Percentiles rank a stretch among this genome's conserved stretches.
These are phyloP conservation scores for Ceratocystis albifundus DNA, from an alignment of 2,329 filamentous ascomycete species.

Conservation along the genomic window DNA sequence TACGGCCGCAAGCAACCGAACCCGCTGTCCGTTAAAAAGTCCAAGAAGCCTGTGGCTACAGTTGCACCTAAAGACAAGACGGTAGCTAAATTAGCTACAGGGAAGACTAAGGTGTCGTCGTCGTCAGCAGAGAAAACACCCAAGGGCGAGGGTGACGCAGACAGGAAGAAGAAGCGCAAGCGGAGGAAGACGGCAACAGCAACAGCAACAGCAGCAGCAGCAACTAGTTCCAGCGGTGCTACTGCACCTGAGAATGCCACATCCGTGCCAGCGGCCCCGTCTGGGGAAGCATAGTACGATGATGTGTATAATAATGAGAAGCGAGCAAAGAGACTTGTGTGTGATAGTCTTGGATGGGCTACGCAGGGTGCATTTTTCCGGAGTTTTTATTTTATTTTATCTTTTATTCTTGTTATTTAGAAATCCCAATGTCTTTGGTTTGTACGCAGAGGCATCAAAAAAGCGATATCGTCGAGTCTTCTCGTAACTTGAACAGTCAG, in stretches of 20 bases:
- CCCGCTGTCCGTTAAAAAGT: constrained; percentile 57
- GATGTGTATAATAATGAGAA: background rate
- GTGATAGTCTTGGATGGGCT: background rate
- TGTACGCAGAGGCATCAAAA: no score
- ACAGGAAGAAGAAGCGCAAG: constrained; percentile 24
- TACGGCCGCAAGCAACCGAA: constrained; percentile 59
- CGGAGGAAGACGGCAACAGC: constrained; percentile 22
- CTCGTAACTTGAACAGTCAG: no score
- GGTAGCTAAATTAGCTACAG: background rate
- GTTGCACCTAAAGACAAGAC: constrained; percentile 26
- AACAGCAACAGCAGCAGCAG: constrained; percentile 15
- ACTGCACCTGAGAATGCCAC: background rate
- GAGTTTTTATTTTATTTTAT: constrained; percentile 16
- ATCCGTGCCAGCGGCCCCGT: background rate
- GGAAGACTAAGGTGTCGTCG: background rate
- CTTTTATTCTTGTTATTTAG: constrained; percentile 1
- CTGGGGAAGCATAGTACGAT: no score
- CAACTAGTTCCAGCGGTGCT: background rate
- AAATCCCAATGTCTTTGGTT: background rate
- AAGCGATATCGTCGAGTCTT: no score
- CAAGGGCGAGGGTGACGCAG: constrained; percentile 15
- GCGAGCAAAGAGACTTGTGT: background rate
- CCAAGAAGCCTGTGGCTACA: constrained; percentile 20
- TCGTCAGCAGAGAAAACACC: background rate
- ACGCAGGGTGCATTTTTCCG: constrained; percentile 15